Evolutionary conservation across 331 rosid species (phyloP).

Genomic region (Acacia pycnantha): DNA sequence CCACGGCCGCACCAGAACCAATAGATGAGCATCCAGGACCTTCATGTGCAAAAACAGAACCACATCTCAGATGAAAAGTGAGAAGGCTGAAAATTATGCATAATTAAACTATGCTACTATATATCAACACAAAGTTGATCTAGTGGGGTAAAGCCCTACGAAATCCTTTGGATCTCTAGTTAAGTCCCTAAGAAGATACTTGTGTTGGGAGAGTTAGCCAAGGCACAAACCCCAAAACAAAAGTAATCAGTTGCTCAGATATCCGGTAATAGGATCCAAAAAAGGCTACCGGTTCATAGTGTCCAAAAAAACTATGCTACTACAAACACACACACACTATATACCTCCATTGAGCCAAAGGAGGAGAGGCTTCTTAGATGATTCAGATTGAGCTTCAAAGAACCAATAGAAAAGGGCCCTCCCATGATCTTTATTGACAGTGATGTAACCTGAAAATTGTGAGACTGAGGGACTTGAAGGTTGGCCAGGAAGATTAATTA

Average conservation of each 20-base stretch:
- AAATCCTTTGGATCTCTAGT: too few species aligned
- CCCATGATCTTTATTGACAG: slow-evolving; percentile 48
- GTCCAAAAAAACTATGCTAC: not conserved
- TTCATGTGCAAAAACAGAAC: slow-evolving; percentile 19
- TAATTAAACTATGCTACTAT: not conserved
- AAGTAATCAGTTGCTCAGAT: too few species aligned
- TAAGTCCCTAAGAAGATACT: too few species aligned
- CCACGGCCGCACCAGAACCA: slow-evolving; percentile 52
- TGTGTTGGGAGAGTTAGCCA: too few species aligned
- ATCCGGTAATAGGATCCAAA: too few species aligned
- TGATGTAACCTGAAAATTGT: slow-evolving; percentile 57
- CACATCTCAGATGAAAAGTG: slow-evolving; percentile 2
- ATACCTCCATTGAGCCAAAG: slow-evolving; percentile 69
- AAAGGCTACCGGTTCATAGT: too few species aligned
- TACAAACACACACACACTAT: not conserved
- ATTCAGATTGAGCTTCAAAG: slow-evolving; percentile 56
- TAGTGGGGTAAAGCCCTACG: too few species aligned
- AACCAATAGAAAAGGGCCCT: slow-evolving; percentile 67
- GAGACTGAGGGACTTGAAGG: slow-evolving; percentile 50
- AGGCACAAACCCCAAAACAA: too few species aligned
- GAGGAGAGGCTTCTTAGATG: slow-evolving; percentile 52
- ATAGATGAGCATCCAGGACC: slow-evolving; percentile 69
- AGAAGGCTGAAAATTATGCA: not conserved
- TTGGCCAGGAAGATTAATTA: slow-evolving; percentile 49
- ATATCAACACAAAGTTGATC: not conserved